A percentile compares a stretch with the other conserved stretches of the same genome.
phyloP scores from a whole-genome alignment of 257 asterid species.

The Fraxinus pennsylvanica region DNA sequence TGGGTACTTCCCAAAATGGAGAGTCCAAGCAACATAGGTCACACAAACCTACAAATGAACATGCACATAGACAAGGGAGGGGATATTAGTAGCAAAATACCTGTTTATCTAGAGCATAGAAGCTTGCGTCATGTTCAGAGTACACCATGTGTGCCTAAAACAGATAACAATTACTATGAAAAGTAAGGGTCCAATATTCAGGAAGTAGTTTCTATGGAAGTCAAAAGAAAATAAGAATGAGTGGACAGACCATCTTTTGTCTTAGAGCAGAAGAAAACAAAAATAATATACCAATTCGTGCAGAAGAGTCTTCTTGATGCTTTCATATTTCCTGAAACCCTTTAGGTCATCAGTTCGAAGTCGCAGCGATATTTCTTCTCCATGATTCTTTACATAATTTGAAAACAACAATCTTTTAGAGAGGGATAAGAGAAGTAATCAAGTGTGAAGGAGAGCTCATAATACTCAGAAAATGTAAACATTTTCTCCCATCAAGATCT shows the following conservation, averaged over 20 bases:
- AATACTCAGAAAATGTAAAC: not conserved
- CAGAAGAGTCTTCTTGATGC: constrained; percentile 84
- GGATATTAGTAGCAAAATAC: constrained; percentile 36
- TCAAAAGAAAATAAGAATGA: not conserved
- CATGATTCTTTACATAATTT: constrained; percentile 62
- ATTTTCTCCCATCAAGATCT: constrained; percentile 16
- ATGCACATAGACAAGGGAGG: not conserved
- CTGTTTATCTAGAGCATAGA: constrained; percentile 77
- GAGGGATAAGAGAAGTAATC: constrained; percentile 18
- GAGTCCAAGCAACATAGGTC: not conserved
- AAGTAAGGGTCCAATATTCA: not conserved
- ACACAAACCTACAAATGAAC: not conserved
- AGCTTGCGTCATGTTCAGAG: constrained; percentile 79
- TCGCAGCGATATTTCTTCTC: constrained; percentile 93
- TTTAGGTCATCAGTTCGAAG: constrained; percentile 94
- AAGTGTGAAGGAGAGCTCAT: constrained; percentile 10
- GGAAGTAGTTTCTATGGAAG: not conserved
- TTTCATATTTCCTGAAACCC: constrained; percentile 89
- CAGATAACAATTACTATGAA: constrained; percentile 19
- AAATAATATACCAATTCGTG: constrained; percentile 72
- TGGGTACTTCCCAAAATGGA: not conserved
- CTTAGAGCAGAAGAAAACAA: constrained; percentile 2
- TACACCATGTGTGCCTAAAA: constrained; percentile 89
- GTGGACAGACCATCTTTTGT: not conserved
- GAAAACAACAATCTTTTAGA: constrained; percentile 28